These are phyloP conservation scores for Trichosporon sp. DNA, from an alignment of 1,284 basidiomycete genomes.

Conservation along the genomic window DNA sequence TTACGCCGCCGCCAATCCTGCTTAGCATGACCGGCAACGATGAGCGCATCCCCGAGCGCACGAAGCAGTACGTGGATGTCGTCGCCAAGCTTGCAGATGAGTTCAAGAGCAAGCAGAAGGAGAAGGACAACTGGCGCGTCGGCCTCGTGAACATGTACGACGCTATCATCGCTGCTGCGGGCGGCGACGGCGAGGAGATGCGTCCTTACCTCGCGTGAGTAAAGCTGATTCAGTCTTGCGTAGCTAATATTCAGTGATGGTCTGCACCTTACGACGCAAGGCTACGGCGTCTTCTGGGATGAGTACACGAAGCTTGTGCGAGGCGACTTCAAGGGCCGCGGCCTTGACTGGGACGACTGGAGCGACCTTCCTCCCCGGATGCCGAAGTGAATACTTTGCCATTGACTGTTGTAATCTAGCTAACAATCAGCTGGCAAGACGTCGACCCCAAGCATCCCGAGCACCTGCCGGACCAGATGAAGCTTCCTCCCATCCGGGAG, in stretches of 20 bases:
- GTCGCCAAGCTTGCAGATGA: slow-evolving; percentile 65
- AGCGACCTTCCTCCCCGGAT: slow-evolving; percentile 35
- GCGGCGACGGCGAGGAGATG: slow-evolving; percentile 60
- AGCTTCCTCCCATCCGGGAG: slow-evolving; percentile 28
- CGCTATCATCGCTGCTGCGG: slow-evolving; percentile 62
- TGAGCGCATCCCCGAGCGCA: slow-evolving; percentile 65
- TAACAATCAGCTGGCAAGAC: slow-evolving; percentile 24
- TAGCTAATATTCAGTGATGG: slow-evolving; percentile 62
- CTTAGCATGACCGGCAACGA: slow-evolving; percentile 56
- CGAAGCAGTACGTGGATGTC: slow-evolving; percentile 68
- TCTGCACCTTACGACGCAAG: slow-evolving; percentile 70
- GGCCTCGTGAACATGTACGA: slow-evolving; percentile 72
- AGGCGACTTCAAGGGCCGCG: slow-evolving; percentile 57
- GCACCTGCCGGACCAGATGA: slow-evolving; percentile 22
- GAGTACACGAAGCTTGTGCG: slow-evolving; percentile 65
- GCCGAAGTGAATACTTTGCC: slow-evolving; percentile 25
- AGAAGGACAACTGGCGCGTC: slow-evolving; percentile 50
- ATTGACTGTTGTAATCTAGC: neutral
- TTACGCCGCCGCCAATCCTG: slow-evolving; percentile 80
- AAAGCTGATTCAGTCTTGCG: too few relatives aligned
- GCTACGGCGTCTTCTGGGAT: slow-evolving; percentile 72
- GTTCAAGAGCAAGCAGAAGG: slow-evolving; percentile 46
- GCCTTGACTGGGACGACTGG: slow-evolving; percentile 44
- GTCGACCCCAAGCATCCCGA: slow-evolving; percentile 24
- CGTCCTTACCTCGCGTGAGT: slow-evolving; percentile 33